phyloP scores from a whole-genome alignment of 352 stramenopile species.

The Phytophthora podocarpi region DNA sequence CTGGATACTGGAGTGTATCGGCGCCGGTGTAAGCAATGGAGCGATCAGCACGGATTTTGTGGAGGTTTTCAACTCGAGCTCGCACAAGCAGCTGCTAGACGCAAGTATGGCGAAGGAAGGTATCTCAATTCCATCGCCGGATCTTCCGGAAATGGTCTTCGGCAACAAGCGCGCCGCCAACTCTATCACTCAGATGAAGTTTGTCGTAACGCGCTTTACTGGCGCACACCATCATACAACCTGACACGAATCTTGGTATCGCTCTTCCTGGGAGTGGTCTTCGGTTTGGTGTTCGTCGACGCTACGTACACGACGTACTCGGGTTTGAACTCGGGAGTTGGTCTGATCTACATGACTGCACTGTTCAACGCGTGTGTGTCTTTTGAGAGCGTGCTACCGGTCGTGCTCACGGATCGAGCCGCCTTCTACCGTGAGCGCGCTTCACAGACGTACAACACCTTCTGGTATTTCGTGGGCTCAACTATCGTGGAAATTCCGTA shows the following conservation, averaged over 20 bases:
- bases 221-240: no score
- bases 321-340: constrained; percentile 41
- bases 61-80: constrained; percentile 9
- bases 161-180: constrained; percentile 28
- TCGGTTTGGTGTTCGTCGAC: constrained; percentile 57
- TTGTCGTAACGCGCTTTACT: no score
- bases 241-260: constrained; percentile 59
- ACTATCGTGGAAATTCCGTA: constrained; percentile 62
- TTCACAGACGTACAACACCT: constrained; percentile 76
- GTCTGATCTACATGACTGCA: constrained; percentile 75
- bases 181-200: constrained; percentile 23
- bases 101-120: constrained; percentile 16
- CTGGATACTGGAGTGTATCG: no score
- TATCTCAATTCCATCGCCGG: constrained; percentile 11
- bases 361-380: constrained; percentile 48
- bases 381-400: constrained; percentile 60
- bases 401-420: constrained; percentile 72
- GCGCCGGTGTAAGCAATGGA: constrained; percentile 37
- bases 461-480: constrained; percentile 60
- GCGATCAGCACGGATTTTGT: constrained; percentile 10
- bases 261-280: constrained; percentile 66
- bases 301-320: constrained; percentile 32
- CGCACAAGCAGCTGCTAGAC: constrained; percentile 5
- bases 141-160: constrained; percentile 30
- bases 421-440: constrained; percentile 81